Percentiles rank a stretch among this genome's conserved stretches.
These are phyloP conservation scores for Alloascoidea africana DNA, from an alignment of 805 yeast species.

Conservation along the genomic window DNA sequence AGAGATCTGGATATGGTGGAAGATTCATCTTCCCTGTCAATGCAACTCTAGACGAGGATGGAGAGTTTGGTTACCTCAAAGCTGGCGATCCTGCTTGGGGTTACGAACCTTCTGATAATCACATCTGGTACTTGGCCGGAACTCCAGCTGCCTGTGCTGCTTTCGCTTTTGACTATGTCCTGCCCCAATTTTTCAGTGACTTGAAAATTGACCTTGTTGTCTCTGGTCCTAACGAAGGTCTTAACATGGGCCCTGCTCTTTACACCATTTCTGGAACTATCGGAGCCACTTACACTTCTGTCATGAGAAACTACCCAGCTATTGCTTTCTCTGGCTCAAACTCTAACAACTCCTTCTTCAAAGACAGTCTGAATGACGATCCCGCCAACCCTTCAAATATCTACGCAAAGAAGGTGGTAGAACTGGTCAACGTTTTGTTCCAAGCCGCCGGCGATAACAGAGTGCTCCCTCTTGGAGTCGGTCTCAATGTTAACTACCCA, in stretches of 20 bases:
- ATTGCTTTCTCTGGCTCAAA: conserved; percentile 34
- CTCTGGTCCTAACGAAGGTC: conserved; percentile 31
- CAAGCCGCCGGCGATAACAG: conserved; percentile 20
- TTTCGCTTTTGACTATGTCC: conserved; percentile 26
- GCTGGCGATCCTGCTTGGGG: conserved; percentile 37
- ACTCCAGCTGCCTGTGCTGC: conserved; percentile 29
- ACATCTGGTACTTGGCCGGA: conserved; percentile 33
- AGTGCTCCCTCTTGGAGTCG: conserved; percentile 27
- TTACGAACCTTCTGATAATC: conserved; percentile 15
- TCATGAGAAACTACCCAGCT: conserved; percentile 24
- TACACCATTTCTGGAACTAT: conserved; percentile 25
- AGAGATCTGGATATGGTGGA: conserved; percentile 42
- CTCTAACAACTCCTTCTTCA: conserved; percentile 27
- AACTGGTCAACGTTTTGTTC: conserved; percentile 24
- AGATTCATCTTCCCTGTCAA: conserved; percentile 25
- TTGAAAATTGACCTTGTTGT: conserved; percentile 27
- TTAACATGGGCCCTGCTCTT: conserved; percentile 25
- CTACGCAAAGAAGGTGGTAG: conserved; percentile 24
- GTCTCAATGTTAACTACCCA: conserved; percentile 35
- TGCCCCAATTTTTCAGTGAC: conserved; percentile 23
- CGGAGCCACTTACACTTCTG: conserved; percentile 26
- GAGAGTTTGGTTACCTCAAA: conserved; percentile 28
- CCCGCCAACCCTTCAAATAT: conserved; percentile 27
- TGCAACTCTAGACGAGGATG: conserved; percentile 22
- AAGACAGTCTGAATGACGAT: conserved; percentile 28